Evolutionary conservation across 306 rosid genomes (phyloP).

Genomic region (Argentina anserina): DNA sequence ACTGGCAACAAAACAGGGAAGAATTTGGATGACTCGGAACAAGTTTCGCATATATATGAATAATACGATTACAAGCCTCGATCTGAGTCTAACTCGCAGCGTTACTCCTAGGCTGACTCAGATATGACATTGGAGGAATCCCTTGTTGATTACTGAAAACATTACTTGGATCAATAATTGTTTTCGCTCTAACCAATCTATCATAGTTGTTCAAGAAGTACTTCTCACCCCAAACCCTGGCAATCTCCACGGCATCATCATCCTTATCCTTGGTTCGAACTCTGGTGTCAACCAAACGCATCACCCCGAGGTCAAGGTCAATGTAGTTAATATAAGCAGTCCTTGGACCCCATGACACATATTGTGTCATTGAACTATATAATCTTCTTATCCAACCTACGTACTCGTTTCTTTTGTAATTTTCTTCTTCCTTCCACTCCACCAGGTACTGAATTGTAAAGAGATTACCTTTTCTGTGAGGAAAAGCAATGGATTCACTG

Average conservation of each 20-base stretch:
- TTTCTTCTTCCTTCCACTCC: constrained; percentile 49
- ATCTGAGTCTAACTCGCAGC: neutral
- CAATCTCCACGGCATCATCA: constrained; percentile 32
- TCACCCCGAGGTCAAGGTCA: constrained; percentile 71
- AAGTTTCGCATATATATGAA: no score
- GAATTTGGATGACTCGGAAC: no score
- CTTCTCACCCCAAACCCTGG: constrained; percentile 72
- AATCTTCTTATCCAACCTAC: constrained; percentile 60
- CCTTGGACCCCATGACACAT: constrained; percentile 71
- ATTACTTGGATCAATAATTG: constrained; percentile 57
- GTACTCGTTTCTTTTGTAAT: constrained; percentile 42
- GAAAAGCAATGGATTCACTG: constrained; percentile 63
- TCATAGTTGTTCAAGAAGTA: constrained; percentile 69
- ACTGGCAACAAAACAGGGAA: no score
- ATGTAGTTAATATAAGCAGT: constrained; percentile 72
- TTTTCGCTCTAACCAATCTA: constrained; percentile 67
- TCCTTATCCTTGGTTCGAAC: neutral
- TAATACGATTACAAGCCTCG: neutral
- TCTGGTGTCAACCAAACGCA: constrained; percentile 11
- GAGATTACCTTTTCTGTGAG: constrained; percentile 65
- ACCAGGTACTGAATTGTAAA: constrained; percentile 64
- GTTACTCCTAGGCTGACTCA: neutral
- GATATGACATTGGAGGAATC: constrained; percentile 46
- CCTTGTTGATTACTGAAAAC: constrained; percentile 66
- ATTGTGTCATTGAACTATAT: constrained; percentile 49